Evolutionary conservation across 441 rosid genomes (phyloP).

Genomic region (Adansonia rubrostipa): DNA sequence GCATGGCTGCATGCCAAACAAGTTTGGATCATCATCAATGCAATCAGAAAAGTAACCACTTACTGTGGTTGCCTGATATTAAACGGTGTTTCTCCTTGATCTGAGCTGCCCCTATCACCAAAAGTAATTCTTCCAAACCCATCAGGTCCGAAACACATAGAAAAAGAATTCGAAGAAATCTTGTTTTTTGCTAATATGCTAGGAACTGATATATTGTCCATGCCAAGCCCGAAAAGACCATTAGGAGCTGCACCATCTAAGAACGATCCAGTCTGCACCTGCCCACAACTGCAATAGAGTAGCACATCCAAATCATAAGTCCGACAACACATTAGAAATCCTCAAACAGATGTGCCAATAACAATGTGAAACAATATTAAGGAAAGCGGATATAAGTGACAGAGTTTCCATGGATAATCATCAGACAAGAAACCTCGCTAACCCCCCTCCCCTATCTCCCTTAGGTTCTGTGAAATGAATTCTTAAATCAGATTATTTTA

Average conservation of each 20-base stretch:
- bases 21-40: background rate
- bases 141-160: constrained; percentile 82
- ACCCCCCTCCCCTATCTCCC: no score
- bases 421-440: background rate
- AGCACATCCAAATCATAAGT: constrained; percentile 24
- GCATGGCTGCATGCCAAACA: background rate
- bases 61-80: constrained; percentile 61
- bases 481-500: background rate
- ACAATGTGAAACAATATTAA: background rate
- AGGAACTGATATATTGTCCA: constrained; percentile 77
- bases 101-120: constrained; percentile 83
- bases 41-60: constrained; percentile 36
- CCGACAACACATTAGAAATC: background rate
- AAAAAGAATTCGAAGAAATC: constrained; percentile 72
- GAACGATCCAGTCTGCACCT: constrained; percentile 80
- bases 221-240: constrained; percentile 96
- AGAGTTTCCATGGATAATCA: background rate
- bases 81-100: constrained; percentile 83
- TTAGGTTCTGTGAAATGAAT: no score
- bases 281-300: constrained; percentile 72
- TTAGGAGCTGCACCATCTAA: constrained; percentile 91
- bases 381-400: background rate
- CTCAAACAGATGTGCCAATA: background rate
- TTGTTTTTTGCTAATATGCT: constrained; percentile 79
- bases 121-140: constrained; percentile 88